Conservation (phyloP, 768 basidiomycete species). For the Podaxis mareebaensis region DNA sequence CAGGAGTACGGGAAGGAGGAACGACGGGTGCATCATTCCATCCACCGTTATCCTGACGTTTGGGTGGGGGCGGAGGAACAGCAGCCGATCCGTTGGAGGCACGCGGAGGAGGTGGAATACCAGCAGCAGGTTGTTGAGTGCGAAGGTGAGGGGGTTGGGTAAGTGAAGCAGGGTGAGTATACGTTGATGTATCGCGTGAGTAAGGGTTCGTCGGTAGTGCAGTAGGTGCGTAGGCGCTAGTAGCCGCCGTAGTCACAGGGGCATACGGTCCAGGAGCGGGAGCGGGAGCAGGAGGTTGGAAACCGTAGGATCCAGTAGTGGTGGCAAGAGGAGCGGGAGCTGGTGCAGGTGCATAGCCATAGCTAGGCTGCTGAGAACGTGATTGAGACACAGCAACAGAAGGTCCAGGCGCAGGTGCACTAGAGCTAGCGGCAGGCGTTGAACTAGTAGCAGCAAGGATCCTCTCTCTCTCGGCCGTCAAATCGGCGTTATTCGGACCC, state of each 20-base stretch:
- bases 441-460: conserved; percentile 34
- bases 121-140: conserved; percentile 33
- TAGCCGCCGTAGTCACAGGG: neutral
- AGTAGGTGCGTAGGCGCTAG: conserved; percentile 17
- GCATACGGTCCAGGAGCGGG: conserved; percentile 18
- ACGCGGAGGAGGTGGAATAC: conserved; percentile 48
- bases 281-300: conserved; percentile 22
- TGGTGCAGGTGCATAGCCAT: conserved; percentile 11
- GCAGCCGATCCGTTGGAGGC: conserved; percentile 31
- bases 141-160: conserved; percentile 36
- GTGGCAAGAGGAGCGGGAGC: neutral
- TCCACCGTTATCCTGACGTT: conserved; percentile 73
- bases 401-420: conserved; percentile 21
- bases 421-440: conserved; percentile 24
- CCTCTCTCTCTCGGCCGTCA: conserved; percentile 39
- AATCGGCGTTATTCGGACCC: conserved; percentile 43
- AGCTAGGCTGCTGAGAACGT: neutral
- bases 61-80: conserved; percentile 45
- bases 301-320: conserved; percentile 21
- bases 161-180: neutral
- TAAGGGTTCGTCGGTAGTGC: conserved; percentile 19
- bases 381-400: conserved; percentile 18
- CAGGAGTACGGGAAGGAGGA: conserved; percentile 51
- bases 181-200: neutral
- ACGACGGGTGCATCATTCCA: conserved; percentile 89